Evolutionary conservation across 2,329 filamentous ascomycete genomes (phyloP).

Genomic region (Stachybotrys elegans): DNA sequence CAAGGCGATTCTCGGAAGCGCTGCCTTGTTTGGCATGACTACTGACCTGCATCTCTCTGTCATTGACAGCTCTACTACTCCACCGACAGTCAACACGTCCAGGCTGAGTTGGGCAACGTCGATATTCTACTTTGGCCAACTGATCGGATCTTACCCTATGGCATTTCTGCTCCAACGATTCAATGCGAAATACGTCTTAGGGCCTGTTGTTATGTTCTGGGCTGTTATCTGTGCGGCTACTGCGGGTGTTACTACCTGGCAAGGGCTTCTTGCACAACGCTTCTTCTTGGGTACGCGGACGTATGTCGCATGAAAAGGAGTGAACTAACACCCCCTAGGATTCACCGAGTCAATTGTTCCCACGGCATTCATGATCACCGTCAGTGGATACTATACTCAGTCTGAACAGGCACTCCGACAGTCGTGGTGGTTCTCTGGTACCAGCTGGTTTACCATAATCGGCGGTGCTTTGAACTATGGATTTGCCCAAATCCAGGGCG

Average conservation of each 20-base stretch:
- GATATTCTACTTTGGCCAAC: slow-evolving; percentile 76
- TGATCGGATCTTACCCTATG: slow-evolving; percentile 69
- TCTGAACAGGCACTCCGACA: slow-evolving; percentile 59
- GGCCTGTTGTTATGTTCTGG: slow-evolving; percentile 61
- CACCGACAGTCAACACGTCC: slow-evolving; percentile 57
- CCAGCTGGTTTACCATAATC: slow-evolving; percentile 56
- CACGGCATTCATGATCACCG: slow-evolving; percentile 61
- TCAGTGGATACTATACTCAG: slow-evolving; percentile 60
- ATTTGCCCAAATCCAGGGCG: slow-evolving; percentile 55
- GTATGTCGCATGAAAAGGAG: too few species aligned
- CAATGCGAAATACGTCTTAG: slow-evolving; percentile 58
- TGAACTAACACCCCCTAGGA: too few species aligned
- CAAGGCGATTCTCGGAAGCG: slow-evolving; percentile 69
- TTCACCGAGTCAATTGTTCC: slow-evolving; percentile 62
- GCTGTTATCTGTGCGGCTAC: slow-evolving; percentile 62
- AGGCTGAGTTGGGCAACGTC: slow-evolving; percentile 73
- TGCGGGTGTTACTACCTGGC: slow-evolving; percentile 58
- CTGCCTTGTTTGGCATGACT: slow-evolving; percentile 73
- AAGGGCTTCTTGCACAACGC: slow-evolving; percentile 62
- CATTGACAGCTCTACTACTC: slow-evolving; percentile 34
- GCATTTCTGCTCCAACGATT: slow-evolving; percentile 66
- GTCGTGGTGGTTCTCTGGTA: slow-evolving; percentile 61
- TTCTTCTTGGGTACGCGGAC: slow-evolving; percentile 63
- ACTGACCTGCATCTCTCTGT: slow-evolving; percentile 58
- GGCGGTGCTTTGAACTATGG: slow-evolving; percentile 62